These are phyloP conservation scores for Solanum tacnaense DNA, from an alignment of 257 asterid genomes.

Conservation along the genomic window DNA sequence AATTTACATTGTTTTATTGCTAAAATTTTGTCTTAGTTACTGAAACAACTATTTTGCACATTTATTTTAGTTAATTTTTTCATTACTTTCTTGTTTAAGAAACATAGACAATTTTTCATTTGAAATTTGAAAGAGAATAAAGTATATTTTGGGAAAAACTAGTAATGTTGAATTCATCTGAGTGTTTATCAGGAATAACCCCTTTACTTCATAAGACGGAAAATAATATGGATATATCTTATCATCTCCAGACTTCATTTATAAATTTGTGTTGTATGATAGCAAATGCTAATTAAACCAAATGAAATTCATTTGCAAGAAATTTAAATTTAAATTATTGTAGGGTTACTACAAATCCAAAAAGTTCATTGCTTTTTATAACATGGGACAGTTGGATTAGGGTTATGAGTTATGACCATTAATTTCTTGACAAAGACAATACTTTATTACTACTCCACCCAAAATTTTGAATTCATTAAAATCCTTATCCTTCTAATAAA, in stretches of 20 bases:
- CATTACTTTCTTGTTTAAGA: not conserved
- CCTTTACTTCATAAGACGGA: too few relatives aligned
- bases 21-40: not conserved
- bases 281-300: not conserved
- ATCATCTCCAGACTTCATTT: accelerated
- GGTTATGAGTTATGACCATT: not conserved
- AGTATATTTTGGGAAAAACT: not conserved
- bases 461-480: not conserved
- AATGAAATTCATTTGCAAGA: not conserved
- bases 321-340: not conserved
- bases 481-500: not conserved
- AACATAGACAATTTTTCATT: not conserved
- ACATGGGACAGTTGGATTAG: not conserved
- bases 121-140: not conserved
- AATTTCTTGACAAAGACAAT: not conserved
- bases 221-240: not conserved
- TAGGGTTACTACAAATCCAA: not conserved
- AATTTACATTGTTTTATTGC: too few relatives aligned
- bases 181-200: too few relatives aligned
- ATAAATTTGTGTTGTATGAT: not conserved
- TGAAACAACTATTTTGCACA: not conserved
- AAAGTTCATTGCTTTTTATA: not conserved
- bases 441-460: not conserved
- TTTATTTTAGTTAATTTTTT: not conserved
- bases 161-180: not conserved